These are phyloP conservation scores for Cystobasidium slooffiae DNA, from an alignment of 1,284 basidiomycete species.

Conservation along the genomic window DNA sequence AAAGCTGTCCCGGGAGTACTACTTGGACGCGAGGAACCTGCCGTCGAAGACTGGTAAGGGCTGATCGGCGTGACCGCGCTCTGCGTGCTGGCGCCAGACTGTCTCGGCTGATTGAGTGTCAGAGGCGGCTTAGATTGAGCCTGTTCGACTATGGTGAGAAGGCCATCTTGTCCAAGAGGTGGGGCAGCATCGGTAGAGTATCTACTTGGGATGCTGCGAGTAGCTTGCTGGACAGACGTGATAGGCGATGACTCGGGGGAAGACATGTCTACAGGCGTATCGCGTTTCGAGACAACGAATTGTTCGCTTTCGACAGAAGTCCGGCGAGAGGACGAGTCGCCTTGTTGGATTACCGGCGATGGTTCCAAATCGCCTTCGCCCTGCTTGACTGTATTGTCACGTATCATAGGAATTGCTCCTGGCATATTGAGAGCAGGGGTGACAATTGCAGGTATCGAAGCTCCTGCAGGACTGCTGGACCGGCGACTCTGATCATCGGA, in stretches of 20 bases:
- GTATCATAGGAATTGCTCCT: constrained; percentile 3
- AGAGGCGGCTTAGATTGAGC: constrained; percentile 15
- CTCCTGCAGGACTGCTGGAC: not conserved
- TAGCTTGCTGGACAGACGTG: not conserved
- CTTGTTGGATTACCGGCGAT: constrained; percentile 7
- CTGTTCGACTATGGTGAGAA: constrained; percentile 33
- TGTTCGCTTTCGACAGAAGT: constrained; percentile 8
- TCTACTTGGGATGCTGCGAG: not conserved
- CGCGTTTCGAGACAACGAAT: constrained; percentile 20
- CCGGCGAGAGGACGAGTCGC: not conserved
- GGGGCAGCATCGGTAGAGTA: constrained; percentile 29
- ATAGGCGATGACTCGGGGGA: constrained; percentile 12
- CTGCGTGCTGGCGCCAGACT: constrained; percentile 6
- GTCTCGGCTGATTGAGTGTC: constrained; percentile 10
- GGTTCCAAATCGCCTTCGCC: not conserved
- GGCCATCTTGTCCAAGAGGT: constrained; percentile 27
- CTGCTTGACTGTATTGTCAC: not conserved
- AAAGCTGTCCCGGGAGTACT: constrained; percentile 38
- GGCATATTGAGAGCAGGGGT: not conserved
- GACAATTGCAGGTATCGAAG: not conserved
- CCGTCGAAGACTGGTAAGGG: constrained; percentile 13
- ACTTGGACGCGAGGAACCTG: constrained; percentile 17
- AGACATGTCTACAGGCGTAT: constrained; percentile 16
- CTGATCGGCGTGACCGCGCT: constrained; percentile 10
- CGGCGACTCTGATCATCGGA: not conserved